Conservation (phyloP, 2,329 filamentous ascomycete genomes). For the Beauveria caledonica region DNA sequence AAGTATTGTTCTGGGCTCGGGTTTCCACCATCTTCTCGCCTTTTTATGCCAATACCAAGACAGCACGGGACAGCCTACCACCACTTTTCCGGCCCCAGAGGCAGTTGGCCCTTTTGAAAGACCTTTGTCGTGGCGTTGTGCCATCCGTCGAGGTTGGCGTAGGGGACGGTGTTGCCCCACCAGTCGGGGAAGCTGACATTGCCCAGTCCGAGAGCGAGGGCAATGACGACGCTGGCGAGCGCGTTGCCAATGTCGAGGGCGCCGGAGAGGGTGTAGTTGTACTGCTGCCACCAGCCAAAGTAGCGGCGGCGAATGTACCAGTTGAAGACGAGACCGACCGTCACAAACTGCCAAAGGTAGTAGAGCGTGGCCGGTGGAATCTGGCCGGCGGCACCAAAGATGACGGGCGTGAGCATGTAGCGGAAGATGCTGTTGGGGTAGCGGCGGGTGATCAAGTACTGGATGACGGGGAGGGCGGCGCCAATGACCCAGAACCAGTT, state of each 20-base stretch:
- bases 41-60: too few relatives aligned
- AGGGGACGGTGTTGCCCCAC: conserved; percentile 37
- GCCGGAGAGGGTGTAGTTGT: conserved; percentile 50
- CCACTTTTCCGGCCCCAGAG: conserved; percentile 22
- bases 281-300: conserved; percentile 48
- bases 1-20: too few relatives aligned
- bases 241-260: conserved; percentile 46
- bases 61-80: conserved; percentile 2
- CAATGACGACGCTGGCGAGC: conserved; percentile 42
- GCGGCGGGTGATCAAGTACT: conserved; percentile 40
- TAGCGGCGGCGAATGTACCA: conserved; percentile 40
- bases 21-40: too few relatives aligned
- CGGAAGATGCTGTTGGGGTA: conserved; percentile 38
- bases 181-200: conserved; percentile 36
- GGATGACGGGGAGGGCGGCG: conserved; percentile 35
- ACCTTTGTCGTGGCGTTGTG: conserved; percentile 20
- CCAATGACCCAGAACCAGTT: conserved; percentile 51
- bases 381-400: conserved; percentile 41
- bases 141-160: conserved; percentile 22
- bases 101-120: conserved; percentile 19
- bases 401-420: conserved; percentile 44
- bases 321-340: conserved; percentile 49
- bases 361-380: conserved; percentile 49
- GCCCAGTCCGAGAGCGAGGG: conserved; percentile 35
- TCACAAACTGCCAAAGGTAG: conserved; percentile 46